phyloP scores from a whole-genome alignment of 1,139 yeast species.

The Nadsonia starkeyi-henricii region DNA sequence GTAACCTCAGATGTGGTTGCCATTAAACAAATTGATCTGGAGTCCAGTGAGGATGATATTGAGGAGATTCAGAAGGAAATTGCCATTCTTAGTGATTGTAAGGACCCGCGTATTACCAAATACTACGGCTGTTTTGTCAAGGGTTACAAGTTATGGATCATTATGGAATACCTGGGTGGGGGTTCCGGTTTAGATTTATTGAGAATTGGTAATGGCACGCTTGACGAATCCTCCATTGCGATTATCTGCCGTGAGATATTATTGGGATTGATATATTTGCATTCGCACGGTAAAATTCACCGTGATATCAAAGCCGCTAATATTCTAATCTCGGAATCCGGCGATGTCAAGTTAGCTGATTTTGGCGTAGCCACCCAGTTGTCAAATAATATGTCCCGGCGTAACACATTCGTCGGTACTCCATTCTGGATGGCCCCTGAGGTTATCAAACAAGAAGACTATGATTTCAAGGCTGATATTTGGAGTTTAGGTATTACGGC shows the following conservation, averaged over 20 bases:
- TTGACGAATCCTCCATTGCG: slow-evolving; percentile 42
- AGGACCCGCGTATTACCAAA: slow-evolving; percentile 52
- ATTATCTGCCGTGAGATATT: slow-evolving; percentile 44
- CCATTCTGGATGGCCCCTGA: slow-evolving; percentile 99
- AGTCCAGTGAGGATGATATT: slow-evolving; percentile 59
- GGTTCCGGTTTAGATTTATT: slow-evolving; percentile 62
- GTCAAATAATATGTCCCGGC: slow-evolving; percentile 57
- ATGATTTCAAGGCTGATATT: slow-evolving; percentile 78
- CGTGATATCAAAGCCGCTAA: slow-evolving; percentile 83
- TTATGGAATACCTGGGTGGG: slow-evolving; percentile 66
- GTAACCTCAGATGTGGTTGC: slow-evolving; percentile 14
- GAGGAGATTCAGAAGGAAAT: slow-evolving; percentile 74
- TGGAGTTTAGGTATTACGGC: slow-evolving; percentile 95
- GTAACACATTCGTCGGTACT: slow-evolving; percentile 93
- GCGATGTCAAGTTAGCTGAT: slow-evolving; percentile 86
- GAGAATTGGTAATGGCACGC: slow-evolving; percentile 40
- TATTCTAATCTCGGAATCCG: slow-evolving; percentile 48
- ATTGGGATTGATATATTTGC: slow-evolving; percentile 58
- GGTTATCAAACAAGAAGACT: slow-evolving; percentile 76
- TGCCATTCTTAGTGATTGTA: slow-evolving; percentile 60
- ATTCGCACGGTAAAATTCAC: slow-evolving; percentile 68
- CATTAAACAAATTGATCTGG: slow-evolving; percentile 46
- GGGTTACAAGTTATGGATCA: slow-evolving; percentile 71
- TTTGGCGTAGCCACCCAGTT: slow-evolving; percentile 91
- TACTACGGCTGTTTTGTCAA: slow-evolving; percentile 73